Base-by-base conservation (phyloP, 2,329 filamentous ascomycete genomes). In the Monosporascus sp. region DNA sequence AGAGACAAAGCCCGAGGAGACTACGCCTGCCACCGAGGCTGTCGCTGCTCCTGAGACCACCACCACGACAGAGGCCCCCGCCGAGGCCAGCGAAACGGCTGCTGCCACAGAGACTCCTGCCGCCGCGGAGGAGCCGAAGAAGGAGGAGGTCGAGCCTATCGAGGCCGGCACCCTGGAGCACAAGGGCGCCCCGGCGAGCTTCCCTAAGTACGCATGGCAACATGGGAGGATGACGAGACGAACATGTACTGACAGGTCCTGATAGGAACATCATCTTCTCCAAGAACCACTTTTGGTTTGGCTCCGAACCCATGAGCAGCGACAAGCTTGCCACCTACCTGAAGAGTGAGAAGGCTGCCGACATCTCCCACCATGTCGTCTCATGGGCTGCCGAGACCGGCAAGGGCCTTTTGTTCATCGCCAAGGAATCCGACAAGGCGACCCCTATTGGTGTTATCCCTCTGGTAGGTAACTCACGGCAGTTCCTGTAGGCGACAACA, bases 241-340 rank as follows among this genome's bases (percentile, higher is more conserved):
- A 46, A 20, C 8, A 14, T 5, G 53, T 48, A 55, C 53, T 54
- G 39, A 56, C 37, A 15, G 31, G 41, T 36, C 20, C 22, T n/a
- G 24, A 34, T 63, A 95, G 90, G 83, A 89, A 90, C 72, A 82
- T 97, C 67, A 85, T 90, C 65, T 92, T 91, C 77, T 84, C 86
- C 72, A 97, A 97, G 84, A 90, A 91, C 71, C 90, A 89, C 77
- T 97, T 97, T 78, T 92, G 86, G 82, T 90, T 93, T 74, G 83
- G 85, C 62, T 77, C 82, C 48, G 88, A 91, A 52, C 75, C 88
- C 48, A 72, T 95, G 55, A 83, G 91, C 66, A 74, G 83, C 63
- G 87, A 93, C 74, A 80, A 86, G 68, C 81, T 97, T 53, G 73
- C 79, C 62, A 75, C 80, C 64, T 97, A 93, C 78, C 80, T 95